Conservation (phyloP, 768 basidiomycete genomes). For the Chlorophyllum brunneum region DNA sequence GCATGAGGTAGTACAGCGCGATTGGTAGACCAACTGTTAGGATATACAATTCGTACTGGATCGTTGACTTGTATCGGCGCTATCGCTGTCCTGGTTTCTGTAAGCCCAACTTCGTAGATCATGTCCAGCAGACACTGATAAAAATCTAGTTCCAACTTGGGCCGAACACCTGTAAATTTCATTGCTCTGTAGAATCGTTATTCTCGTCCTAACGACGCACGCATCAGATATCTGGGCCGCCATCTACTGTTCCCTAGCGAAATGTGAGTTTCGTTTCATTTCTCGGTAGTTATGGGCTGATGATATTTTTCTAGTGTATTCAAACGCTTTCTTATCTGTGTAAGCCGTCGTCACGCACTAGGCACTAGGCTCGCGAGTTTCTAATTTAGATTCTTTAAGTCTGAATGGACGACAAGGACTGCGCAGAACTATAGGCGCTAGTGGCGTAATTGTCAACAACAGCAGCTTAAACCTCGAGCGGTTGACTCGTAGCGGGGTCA, state of each 20-base stretch:
- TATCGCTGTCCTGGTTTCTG: conserved; percentile 18
- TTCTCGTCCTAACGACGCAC: background rate
- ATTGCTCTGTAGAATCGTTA: background rate
- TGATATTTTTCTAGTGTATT: conserved; percentile 19
- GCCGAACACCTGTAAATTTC: conserved; percentile 20
- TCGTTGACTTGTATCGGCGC: conserved; percentile 22
- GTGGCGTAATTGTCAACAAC: background rate
- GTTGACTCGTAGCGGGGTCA: background rate
- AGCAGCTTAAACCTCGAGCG: background rate
- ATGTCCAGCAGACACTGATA: background rate
- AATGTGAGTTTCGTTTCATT: conserved; percentile 24
- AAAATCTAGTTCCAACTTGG: conserved; percentile 18
- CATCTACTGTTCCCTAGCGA: conserved; percentile 27
- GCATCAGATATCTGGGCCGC: conserved; percentile 27
- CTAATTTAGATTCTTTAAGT: conserved; percentile 8
- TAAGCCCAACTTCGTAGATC: conserved; percentile 10
- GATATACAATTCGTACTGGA: conserved; percentile 28
- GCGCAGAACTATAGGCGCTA: conserved; percentile 12
- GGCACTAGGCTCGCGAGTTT: background rate
- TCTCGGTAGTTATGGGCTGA: background rate
- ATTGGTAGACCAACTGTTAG: conserved; percentile 24
- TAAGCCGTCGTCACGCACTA: conserved; percentile 12
- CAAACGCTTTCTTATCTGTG: conserved; percentile 24
- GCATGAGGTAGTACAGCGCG: conserved; percentile 16
- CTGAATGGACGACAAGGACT: conserved; percentile 21